Evolutionary conservation across 179 eudicot genomes (phyloP), one percentile per base, ranked within the genome.

Genomic region (Actinidia polygama): DNA sequence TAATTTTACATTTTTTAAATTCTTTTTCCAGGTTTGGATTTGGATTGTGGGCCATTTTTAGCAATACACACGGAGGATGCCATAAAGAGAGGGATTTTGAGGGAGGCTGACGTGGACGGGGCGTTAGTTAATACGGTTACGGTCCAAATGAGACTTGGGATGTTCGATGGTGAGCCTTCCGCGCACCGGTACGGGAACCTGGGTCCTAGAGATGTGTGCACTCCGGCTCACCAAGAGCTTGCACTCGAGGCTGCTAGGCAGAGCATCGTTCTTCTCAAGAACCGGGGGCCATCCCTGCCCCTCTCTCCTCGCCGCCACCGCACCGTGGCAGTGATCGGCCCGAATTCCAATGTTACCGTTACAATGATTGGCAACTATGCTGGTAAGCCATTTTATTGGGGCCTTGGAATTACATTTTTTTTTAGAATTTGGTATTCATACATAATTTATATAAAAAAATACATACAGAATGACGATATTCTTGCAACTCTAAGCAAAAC

Each of bases 301-400:
- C 80, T 92, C 0, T 90, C 90, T 40, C 89, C 79, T 70, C 81
- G 85, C 53, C 85, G 79, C 21, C 93, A 87, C 81, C 87, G 71
- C 19, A 91, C 88, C 0, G 91, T 92, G 6, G 95, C 95, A 10
- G 95, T 90, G 10, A 87, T 92, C 4, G 95, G 95, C 54, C 95
- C 95, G 53, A 90, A 92, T 40, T 85, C 95, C 6, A 92, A 92
- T 69, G 95, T 77, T 10, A 92, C 95, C 0, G 80, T 83, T 3
- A 85, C 94, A 1, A 92, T 92, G 95, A 84, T 91, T 26, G 95
- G 95, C 16, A 92, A 92, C 81, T 92, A 92, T 47, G 95, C 95
- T 7, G 95, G 95, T 83, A 80, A 77, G 83, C 47, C 58, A 14
- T 16, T 46, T 14, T 51, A 30, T 30, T 30, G 36, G 36, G 36